Base-by-base conservation (phyloP, 192 early-diverging fungal species). In the Umbelopsis vinacea region DNA sequence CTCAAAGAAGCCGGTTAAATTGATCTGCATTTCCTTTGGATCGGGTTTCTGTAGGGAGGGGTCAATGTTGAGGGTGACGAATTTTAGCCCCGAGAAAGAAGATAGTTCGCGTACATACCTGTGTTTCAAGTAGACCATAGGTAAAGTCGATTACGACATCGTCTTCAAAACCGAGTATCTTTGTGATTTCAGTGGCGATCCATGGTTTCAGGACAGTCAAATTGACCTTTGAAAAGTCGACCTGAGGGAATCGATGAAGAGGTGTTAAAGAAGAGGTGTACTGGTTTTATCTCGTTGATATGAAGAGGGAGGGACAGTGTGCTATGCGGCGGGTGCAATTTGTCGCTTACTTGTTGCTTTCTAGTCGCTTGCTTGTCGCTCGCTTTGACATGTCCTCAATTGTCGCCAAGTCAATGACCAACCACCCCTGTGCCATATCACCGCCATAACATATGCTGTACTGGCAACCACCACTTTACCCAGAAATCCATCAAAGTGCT, bases 1-100 rank as follows among this genome's bases (percentile, higher is more conserved):
- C 73, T 96, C 94, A 22, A 99, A 81, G 71, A 99, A 99, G 12
- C 96, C 96, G 3, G 95, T 96, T 10, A 99, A 83, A 71, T 95
- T 94, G 69, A 98, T 95, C 79, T 99, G 97, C 85, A 99, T 94
- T 21, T 85, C 73, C 70, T 90, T 91, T 46, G 96, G 94, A 81
- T 99, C 97, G 12, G 91, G 88, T 4, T 80, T 85, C 86, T 92
- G 63, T 17, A 17, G 17, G 50, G 9, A 22, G 45, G 71, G 37
- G 26, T 38, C 4, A 50, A 63, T 52, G 2, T 21, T 17, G 52
- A 43, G 38, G 38, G 11, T 6, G 52, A 21, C 48, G n/a, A 50
- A 50, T 50, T 17, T 21, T 22, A 26, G 17, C 19, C 46, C 74
- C 73, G 40, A 11, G n/a, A n/a, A n/a, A n/a, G n/a, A n/a, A n/a